phyloP scores from a whole-genome alignment of 2,329 filamentous ascomycete genomes.

The Fusarium pseudocircinatum region DNA sequence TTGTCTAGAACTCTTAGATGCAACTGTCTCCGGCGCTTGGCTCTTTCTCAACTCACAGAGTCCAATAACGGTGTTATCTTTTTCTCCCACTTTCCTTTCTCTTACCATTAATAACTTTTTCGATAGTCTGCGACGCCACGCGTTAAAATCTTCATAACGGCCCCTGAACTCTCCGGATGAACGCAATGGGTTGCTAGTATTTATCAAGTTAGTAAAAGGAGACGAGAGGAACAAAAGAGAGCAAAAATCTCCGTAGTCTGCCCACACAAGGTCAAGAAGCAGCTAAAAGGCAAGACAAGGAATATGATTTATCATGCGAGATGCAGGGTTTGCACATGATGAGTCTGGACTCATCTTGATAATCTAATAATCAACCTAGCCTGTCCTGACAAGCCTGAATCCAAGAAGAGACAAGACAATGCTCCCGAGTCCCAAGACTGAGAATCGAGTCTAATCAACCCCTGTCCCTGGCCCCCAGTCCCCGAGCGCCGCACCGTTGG shows the following conservation, averaged over 20 bases:
- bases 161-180: neutral
- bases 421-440: constrained; percentile 9
- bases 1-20: constrained; percentile 9
- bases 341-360: constrained; percentile 5
- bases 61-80: neutral
- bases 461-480: constrained; percentile 13
- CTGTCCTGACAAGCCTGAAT: neutral
- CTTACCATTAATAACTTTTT: neutral
- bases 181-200: constrained; percentile 1
- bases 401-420: neutral
- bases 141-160: neutral
- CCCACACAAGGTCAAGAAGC: neutral
- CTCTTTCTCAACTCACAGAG: neutral
- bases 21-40: neutral
- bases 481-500: constrained; percentile 42
- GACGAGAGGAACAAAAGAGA: neutral
- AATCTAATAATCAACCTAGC: neutral
- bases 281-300: neutral
- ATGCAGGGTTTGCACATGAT: neutral
- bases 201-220: constrained; percentile 4
- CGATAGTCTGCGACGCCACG: constrained; percentile 27
- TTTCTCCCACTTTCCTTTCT: neutral
- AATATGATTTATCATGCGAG: neutral
- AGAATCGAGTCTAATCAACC: constrained; percentile 6
- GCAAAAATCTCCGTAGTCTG: constrained; percentile 10